These are phyloP conservation scores for thale cress (Arabidopsis thaliana) DNA, from an alignment of 345 rosid genomes.

Conservation along the genomic window DNA sequence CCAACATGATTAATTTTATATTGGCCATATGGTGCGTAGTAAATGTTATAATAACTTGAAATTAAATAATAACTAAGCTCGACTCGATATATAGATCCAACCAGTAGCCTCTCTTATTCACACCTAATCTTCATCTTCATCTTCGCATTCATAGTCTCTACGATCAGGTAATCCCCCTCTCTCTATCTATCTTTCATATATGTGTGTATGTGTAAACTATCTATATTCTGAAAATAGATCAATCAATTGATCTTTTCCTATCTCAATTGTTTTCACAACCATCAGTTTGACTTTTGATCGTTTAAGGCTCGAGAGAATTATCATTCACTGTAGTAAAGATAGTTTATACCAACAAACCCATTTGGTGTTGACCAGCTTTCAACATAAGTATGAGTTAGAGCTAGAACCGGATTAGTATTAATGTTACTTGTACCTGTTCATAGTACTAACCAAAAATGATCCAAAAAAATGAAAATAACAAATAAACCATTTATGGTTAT, in stretches of 20 bases:
- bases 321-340: neutral
- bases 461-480: neutral
- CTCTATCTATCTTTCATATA: neutral
- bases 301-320: neutral
- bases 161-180: conserved; percentile 30
- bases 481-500: neutral
- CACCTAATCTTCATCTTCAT: conserved; percentile 5
- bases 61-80: neutral
- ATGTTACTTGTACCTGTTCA: neutral
- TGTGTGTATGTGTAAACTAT: neutral
- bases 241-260: neutral
- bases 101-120: conserved; percentile 14
- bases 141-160: conserved; percentile 18
- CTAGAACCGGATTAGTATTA: conserved; percentile 2
- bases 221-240: neutral
- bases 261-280: neutral
- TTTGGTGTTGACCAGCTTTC: neutral
- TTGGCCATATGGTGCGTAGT: conserved; percentile 15
- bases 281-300: conserved; percentile 5
- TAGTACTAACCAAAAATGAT: neutral
- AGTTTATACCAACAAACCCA: neutral
- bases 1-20: conserved; percentile 1
- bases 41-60: neutral
- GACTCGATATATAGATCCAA: conserved; percentile 10
- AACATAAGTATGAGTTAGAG: neutral